Evolutionary conservation across 78 protist species (phyloP).

Genomic region (slime mould (Dictyostelium discoideum)): dicty_2.7 NC_007090.3:4385501-4386000

Average conservation of each 20-base stretch:
- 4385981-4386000: too few relatives aligned
- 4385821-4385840: background rate
- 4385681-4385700: conserved; percentile 19
- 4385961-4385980: background rate
- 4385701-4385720: conserved; percentile 34
- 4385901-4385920: background rate
- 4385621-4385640: conserved; percentile 74
- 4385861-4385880: background rate
- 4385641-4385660: background rate
- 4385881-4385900: background rate
- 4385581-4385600: conserved; percentile 7
- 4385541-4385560: background rate
- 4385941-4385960: background rate
- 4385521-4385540: background rate
- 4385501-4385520: conserved; percentile 43
- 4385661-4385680: background rate
- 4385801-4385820: background rate
- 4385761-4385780: background rate
- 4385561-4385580: conserved; percentile 42
- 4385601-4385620: background rate
- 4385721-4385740: conserved; percentile 19
- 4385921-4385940: background rate
- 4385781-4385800: too few relatives aligned
- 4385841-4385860: background rate
- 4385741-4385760: conserved; percentile 30